These are phyloP conservation scores for Ilyonectria destructans DNA, from an alignment of 2,329 filamentous ascomycete species.

Conservation along the genomic window DNA sequence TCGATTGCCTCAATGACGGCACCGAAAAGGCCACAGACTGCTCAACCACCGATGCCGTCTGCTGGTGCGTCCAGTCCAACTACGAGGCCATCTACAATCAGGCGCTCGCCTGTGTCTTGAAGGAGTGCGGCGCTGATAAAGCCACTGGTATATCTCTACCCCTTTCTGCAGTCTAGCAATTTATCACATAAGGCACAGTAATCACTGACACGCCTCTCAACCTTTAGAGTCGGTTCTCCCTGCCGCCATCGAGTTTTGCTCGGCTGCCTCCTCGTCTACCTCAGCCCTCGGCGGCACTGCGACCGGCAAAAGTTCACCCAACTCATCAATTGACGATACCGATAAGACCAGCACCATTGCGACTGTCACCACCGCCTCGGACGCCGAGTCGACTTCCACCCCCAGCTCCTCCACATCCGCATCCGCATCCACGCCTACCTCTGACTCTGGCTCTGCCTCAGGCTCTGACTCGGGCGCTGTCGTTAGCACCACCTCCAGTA, in stretches of 20 bases:
- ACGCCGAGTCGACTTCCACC: not conserved
- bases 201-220: not conserved
- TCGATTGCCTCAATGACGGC: slow-evolving; percentile 49
- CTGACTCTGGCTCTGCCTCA: not conserved
- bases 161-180: not conserved
- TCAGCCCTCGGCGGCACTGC: not conserved
- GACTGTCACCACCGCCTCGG: not conserved
- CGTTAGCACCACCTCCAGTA: slow-evolving; percentile 1
- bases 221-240: slow-evolving; percentile 25
- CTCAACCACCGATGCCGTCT: slow-evolving; percentile 43
- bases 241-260: slow-evolving; percentile 27
- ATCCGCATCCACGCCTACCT: too few relatives aligned
- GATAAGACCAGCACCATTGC: not conserved
- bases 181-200: too few relatives aligned
- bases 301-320: not conserved
- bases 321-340: not conserved
- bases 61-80: slow-evolving; percentile 49
- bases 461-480: not conserved
- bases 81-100: slow-evolving; percentile 49
- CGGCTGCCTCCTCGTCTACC: slow-evolving; percentile 23
- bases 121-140: slow-evolving; percentile 28
- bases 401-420: not conserved
- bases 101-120: slow-evolving; percentile 49
- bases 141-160: slow-evolving; percentile 13
- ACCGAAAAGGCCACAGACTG: slow-evolving; percentile 46